phyloP scores from a whole-genome alignment of 495 filamentous ascomycete genomes.

The Podospora pseudoanserina region DNA sequence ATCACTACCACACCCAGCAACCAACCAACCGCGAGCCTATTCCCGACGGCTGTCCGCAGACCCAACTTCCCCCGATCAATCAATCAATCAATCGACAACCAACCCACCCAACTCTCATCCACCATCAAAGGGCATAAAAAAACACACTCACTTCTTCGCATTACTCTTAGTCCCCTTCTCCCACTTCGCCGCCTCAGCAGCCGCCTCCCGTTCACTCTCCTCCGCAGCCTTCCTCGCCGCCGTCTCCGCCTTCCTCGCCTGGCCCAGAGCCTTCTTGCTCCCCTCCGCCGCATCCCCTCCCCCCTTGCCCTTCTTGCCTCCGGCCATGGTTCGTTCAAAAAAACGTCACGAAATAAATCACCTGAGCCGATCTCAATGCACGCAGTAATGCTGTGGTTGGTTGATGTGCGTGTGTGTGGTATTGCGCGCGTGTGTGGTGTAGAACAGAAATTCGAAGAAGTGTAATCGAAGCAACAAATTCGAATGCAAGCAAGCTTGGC shows the following conservation, averaged over 20 bases:
- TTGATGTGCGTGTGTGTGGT: not conserved
- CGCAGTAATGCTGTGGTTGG: not conserved
- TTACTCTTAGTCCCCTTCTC: constrained; percentile 75
- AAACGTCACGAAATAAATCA: not conserved
- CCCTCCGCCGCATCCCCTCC: constrained; percentile 47
- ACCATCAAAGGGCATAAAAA: not conserved
- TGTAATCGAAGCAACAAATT: constrained; percentile 1
- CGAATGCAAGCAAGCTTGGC: too few relatives aligned
- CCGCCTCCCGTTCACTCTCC: constrained; percentile 62
- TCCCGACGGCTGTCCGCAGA: not conserved
- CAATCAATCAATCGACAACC: too few relatives aligned
- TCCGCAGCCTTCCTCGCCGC: constrained; percentile 72
- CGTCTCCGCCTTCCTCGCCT: constrained; percentile 88
- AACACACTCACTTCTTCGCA: constrained; percentile 70
- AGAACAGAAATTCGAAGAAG: not conserved
- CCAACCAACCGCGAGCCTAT: not conserved
- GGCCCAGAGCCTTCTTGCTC: constrained; percentile 84
- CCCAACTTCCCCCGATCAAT: not conserved
- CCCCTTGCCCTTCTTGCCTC: constrained; percentile 59
- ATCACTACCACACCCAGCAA: not conserved
- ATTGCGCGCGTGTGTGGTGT: not conserved
- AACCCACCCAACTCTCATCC: too few relatives aligned
- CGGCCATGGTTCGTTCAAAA: constrained; percentile 39
- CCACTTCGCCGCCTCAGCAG: constrained; percentile 76
- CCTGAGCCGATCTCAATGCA: not conserved